Evolutionary conservation across 805 yeast genomes (phyloP).

Genomic region (Candida ovalis): DNA sequence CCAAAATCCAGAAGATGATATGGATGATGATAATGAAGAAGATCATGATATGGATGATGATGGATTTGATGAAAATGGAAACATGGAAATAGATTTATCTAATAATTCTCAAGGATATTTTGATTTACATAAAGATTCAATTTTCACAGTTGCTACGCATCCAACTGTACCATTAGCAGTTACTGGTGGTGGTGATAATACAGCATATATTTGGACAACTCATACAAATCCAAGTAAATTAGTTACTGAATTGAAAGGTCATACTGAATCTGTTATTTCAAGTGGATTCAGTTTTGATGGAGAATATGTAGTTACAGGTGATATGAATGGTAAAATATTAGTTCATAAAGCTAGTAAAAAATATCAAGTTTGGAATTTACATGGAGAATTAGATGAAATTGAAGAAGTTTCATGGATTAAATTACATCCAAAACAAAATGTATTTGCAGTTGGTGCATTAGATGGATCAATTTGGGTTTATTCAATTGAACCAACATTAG

Average conservation of each 20-base stretch:
- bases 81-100: constrained; percentile 77
- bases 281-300: constrained; percentile 87
- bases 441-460: constrained; percentile 86
- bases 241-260: constrained; percentile 73
- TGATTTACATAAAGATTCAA: constrained; percentile 85
- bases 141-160: constrained; percentile 77
- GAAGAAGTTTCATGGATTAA: constrained; percentile 86
- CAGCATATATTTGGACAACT: constrained; percentile 88
- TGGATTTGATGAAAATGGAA: constrained; percentile 42
- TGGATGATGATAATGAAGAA: constrained; percentile 39
- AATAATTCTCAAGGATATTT: constrained; percentile 89
- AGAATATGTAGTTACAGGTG: constrained; percentile 77
- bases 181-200: constrained; percentile 95
- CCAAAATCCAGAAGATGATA: constrained; percentile 35
- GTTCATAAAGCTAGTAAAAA: constrained; percentile 68
- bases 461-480: constrained; percentile 97
- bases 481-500: constrained; percentile 62
- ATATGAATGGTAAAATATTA: constrained; percentile 86
- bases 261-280: constrained; percentile 81
- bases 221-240: constrained; percentile 80
- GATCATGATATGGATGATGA: constrained; percentile 35
- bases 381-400: constrained; percentile 74
- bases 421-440: constrained; percentile 68
- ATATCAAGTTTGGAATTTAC: constrained; percentile 78
- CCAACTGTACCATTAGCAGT: constrained; percentile 81